Evolutionary conservation across 192 early-diverging fungal genomes (phyloP).

Genomic region (Cladochytrium replicatum): DNA sequence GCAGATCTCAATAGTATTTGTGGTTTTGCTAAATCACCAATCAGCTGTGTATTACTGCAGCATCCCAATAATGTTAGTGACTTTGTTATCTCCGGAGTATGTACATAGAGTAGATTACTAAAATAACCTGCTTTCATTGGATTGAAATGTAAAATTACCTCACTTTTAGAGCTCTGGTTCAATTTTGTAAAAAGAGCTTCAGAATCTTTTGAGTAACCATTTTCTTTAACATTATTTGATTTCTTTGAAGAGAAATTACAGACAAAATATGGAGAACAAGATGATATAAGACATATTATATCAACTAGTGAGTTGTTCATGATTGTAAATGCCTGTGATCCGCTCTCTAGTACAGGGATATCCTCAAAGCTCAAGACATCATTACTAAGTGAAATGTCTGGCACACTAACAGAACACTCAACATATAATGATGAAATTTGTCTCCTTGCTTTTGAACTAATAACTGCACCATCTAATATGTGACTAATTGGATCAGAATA

Average conservation of each 20-base stretch:
- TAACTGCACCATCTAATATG: slow-evolving; percentile 22
- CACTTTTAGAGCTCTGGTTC: too few species aligned
- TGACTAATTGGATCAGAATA: slow-evolving; percentile 37
- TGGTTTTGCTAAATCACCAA: slow-evolving; percentile 2
- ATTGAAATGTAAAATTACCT: too few species aligned
- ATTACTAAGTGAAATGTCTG: slow-evolving; percentile 10
- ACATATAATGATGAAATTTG: slow-evolving; percentile 14
- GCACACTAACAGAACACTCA: slow-evolving; percentile 23
- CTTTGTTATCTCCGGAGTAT: slow-evolving; percentile 17
- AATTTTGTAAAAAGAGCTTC: too few species aligned
- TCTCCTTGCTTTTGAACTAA: slow-evolving; percentile 21
- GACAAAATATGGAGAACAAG: too few species aligned
- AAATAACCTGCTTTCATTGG: too few species aligned
- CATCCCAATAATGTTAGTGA: slow-evolving; percentile 15
- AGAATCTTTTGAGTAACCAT: too few species aligned
- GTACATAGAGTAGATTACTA: too few species aligned
- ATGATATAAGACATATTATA: too few species aligned
- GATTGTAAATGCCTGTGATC: neutral
- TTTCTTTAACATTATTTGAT: too few species aligned
- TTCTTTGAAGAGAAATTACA: too few species aligned
- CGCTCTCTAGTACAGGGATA: neutral
- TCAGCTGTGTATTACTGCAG: neutral
- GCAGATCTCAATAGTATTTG: slow-evolving; percentile 10
- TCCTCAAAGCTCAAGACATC: neutral
- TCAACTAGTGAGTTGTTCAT: slow-evolving; percentile 22